Percentiles rank a stretch among this genome's conserved stretches.
Evolutionary conservation across 352 stramenopile genomes (phyloP).

Genomic region (Halophytophthora polymorphica): DNA sequence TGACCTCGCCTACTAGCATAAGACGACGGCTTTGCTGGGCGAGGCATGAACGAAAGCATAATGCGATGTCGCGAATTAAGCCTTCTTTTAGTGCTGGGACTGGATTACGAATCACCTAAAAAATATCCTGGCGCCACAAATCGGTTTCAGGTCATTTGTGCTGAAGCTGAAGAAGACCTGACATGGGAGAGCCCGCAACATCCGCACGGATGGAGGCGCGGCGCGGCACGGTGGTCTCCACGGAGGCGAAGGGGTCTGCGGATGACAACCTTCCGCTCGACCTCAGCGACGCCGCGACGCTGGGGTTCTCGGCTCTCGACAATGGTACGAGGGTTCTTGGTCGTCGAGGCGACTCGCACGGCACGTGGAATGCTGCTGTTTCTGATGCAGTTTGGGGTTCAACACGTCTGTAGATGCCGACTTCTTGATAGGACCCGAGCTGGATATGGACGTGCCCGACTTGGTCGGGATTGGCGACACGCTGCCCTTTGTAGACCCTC

Average conservation of each 20-base stretch:
- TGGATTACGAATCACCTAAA: background rate
- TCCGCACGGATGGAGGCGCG: no score
- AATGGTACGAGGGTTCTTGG: background rate
- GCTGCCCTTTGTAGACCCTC: no score
- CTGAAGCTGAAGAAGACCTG: no score
- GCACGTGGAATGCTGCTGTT: no score
- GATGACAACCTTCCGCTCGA: background rate
- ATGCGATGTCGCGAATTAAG: no score
- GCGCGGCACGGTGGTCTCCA: background rate
- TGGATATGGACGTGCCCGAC: constrained; percentile 13
- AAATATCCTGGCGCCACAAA: no score
- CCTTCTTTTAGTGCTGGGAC: background rate
- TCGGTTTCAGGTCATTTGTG: no score
- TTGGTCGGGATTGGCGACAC: background rate
- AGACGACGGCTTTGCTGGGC: no score
- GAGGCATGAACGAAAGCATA: no score
- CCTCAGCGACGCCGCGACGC: background rate
- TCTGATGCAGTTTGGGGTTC: background rate
- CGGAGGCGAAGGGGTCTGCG: background rate
- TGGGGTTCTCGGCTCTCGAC: background rate
- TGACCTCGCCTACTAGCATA: no score
- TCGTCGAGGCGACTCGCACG: background rate
- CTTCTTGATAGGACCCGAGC: background rate
- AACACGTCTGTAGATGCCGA: background rate
- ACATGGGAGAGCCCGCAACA: no score